Base-by-base conservation (phyloP, 176 grass and related monocot species). In the Carex pumila region DNA sequence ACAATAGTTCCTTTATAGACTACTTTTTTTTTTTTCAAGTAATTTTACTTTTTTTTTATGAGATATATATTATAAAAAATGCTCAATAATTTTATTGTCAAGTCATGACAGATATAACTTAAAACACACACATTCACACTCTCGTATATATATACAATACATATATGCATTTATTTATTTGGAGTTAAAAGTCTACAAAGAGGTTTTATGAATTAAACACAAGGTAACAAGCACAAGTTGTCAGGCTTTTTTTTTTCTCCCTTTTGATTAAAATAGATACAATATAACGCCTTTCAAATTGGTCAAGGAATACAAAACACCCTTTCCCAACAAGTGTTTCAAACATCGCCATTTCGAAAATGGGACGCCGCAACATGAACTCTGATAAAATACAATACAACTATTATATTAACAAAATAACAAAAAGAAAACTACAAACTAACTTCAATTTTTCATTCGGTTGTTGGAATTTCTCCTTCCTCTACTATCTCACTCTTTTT, bases 401-500 rank as follows among this genome's bases (percentile, higher is more conserved):
- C 73, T 57, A 78, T 56, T 57, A 56, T 78, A 78, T 57, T 78
- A 78, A 71, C 68, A 71, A 71, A 36, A 36, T 4, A 36, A 39
- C 4, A 6, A 50, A 56, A 56, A 50, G 31, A 50, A 12, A 75
- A 12, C 43, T 75, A 75, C 4, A 75, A 53, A 75, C 73, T 78
- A 78, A 65, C 11, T 65, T 65, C 73, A 15, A 78, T 32, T 17
- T 55, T 78, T 57, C 73, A 57, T 18, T 10, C 17, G 29, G 52
- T 3, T 14, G 50, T 56, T 9, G 50, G 12, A 57, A 9, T 57
- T 56, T 81, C 79, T 68, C 81, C 58, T 53, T 66, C 61, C 19
- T 67, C 81, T 21, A 52, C 81, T 68, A 63, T 53, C 61, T 83
- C 81, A 64, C 43, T 45, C 56, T 69, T 65, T 87, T 89, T 91